These are phyloP conservation scores for Apiotrichum veenhuisii DNA, from an alignment of 1,284 basidiomycete species.

Conservation along the genomic window DNA sequence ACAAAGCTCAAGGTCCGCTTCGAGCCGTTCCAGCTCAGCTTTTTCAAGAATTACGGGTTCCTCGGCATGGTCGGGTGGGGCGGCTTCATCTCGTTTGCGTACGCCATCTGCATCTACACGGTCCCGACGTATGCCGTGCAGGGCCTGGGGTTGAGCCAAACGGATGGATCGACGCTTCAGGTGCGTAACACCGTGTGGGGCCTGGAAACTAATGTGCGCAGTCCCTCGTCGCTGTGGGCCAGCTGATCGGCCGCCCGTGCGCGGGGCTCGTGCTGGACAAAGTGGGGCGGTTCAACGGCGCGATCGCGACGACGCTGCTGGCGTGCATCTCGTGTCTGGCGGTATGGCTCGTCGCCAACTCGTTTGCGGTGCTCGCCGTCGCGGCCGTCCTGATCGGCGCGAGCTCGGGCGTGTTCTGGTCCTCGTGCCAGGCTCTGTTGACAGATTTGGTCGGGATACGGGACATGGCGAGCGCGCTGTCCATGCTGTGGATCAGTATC, in stretches of 20 bases:
- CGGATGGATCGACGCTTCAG: constrained; percentile 49
- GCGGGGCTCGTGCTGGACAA: constrained; percentile 46
- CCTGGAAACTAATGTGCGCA: too few species aligned
- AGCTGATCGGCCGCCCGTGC: constrained; percentile 50
- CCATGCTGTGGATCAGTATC: constrained; percentile 48
- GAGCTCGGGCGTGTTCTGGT: constrained; percentile 23
- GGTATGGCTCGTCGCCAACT: constrained; percentile 50
- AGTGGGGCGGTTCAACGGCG: constrained; percentile 49
- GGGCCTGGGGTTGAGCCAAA: constrained; percentile 48
- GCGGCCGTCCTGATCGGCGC: constrained; percentile 50
- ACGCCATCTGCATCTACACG: constrained; percentile 50
- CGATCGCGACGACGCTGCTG: constrained; percentile 44
- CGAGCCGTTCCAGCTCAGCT: constrained; percentile 31
- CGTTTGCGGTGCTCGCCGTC: constrained; percentile 46
- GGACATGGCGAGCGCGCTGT: constrained; percentile 48
- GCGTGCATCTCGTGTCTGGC: constrained; percentile 47
- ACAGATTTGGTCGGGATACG: constrained; percentile 37
- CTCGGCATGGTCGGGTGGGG: constrained; percentile 39
- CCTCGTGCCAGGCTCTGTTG: constrained; percentile 16
- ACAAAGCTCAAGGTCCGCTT: constrained; percentile 26
- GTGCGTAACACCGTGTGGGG: too few species aligned
- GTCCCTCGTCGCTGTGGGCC: constrained; percentile 50
- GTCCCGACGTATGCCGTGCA: constrained; percentile 49
- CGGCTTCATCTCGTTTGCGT: constrained; percentile 39
- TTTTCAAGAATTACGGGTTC: constrained; percentile 34